A percentile compares a stretch with the other conserved stretches of the same genome.
These are phyloP conservation scores for Skeletonema grethae DNA, from an alignment of 108 stramenopile genomes.

Conservation along the genomic window DNA sequence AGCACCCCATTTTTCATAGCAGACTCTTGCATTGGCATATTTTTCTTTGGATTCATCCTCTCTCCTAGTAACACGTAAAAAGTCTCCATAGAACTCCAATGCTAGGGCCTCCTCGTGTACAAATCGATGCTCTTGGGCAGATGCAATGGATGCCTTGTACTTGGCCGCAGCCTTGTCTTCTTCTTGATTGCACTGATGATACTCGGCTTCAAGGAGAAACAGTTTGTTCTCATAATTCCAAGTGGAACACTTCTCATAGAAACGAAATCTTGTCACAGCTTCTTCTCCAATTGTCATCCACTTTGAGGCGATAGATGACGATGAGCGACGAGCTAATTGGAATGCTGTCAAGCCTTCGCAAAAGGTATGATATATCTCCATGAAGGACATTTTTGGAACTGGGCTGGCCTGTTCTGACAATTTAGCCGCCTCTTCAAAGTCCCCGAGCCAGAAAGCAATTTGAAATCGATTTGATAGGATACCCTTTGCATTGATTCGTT, in stretches of 20 bases:
- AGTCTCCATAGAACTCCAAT: slow-evolving; percentile 8
- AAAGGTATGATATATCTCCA: slow-evolving; percentile 7
- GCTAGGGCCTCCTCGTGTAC: slow-evolving; percentile 19
- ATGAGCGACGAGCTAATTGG: slow-evolving; percentile 1
- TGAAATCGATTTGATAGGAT: slow-evolving; percentile 1
- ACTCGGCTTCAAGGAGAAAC: slow-evolving; percentile 3
- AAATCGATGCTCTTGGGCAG: slow-evolving; percentile 17
- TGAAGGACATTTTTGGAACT: slow-evolving; percentile 1
- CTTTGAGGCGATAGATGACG: background rate
- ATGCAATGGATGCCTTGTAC: slow-evolving; percentile 6
- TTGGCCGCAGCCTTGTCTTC: background rate
- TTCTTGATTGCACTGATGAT: background rate
- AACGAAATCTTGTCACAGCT: background rate
- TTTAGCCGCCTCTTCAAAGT: background rate
- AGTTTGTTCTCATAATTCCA: slow-evolving; percentile 23
- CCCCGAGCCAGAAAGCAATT: background rate
- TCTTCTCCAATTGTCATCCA: slow-evolving; percentile 1
- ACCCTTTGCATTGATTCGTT: background rate
- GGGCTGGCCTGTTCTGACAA: background rate
- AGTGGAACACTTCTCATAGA: background rate
- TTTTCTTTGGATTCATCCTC: background rate
- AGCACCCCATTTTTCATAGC: slow-evolving; percentile 16
- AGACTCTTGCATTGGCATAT: background rate
- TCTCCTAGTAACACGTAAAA: background rate
- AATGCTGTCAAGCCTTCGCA: slow-evolving; percentile 8